Conservation (phyloP, 2,329 filamentous ascomycete species). For the Apiospora marii region DNA sequence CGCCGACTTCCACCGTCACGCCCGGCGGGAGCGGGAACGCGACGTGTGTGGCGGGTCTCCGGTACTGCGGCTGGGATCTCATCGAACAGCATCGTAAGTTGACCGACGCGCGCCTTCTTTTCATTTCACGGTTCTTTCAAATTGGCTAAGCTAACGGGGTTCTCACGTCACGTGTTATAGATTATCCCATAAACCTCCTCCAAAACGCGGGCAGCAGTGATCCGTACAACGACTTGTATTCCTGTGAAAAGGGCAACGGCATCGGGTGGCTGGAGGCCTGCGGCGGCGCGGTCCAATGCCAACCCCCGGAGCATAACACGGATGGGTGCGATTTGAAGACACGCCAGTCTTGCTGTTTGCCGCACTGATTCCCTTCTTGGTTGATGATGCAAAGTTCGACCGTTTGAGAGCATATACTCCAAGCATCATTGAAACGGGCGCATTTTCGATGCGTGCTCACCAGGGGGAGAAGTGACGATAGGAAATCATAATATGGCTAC, state of each 20-base stretch:
- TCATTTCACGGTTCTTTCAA: background rate
- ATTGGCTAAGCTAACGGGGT: no score
- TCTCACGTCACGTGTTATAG: background rate
- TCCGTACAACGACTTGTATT: background rate
- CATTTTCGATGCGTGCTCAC: background rate
- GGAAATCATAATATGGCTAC: no score
- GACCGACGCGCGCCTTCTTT: background rate
- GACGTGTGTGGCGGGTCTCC: background rate
- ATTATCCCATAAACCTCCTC: background rate
- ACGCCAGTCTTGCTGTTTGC: background rate
- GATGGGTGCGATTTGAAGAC: background rate
- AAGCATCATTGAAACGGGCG: no score
- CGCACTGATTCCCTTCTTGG: background rate
- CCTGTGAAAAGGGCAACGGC: background rate
- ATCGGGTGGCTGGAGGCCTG: background rate
- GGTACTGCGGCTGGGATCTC: constrained; percentile 4
- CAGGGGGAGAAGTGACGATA: no score
- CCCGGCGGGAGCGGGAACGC: background rate
- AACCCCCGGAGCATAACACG: background rate
- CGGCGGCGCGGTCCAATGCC: background rate
- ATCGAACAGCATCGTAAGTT: constrained; percentile 4
- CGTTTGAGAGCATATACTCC: no score
- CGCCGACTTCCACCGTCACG: background rate
- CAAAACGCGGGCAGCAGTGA: background rate
- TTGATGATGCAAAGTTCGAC: no score